Conservation (phyloP, 306 rosid species). For the Leucaena leucocephala region DNA sequence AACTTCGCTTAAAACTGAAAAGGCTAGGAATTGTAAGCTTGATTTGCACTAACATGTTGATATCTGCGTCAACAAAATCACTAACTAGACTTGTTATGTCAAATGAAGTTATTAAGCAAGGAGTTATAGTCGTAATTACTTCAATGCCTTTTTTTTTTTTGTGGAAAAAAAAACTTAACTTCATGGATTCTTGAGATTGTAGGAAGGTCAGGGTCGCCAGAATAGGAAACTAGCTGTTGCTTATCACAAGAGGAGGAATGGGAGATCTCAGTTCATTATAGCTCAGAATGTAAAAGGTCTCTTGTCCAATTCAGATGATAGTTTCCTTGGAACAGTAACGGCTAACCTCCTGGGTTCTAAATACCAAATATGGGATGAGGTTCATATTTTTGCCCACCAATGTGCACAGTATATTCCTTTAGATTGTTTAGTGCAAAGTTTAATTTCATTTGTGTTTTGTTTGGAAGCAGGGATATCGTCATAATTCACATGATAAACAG, state of each 20-base stretch:
- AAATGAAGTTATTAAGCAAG: neutral
- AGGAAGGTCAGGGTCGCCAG: constrained; percentile 95
- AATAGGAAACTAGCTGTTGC: constrained; percentile 90
- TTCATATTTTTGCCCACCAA: constrained; percentile 29
- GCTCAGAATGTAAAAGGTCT: constrained; percentile 74
- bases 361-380: constrained; percentile 87
- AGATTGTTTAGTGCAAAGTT: neutral
- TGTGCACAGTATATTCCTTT: neutral
- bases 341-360: constrained; percentile 89
- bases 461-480: constrained; percentile 51
- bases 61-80: neutral
- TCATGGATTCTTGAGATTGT: constrained; percentile 7
- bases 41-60: neutral
- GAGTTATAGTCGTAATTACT: neutral
- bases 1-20: neutral
- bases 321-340: constrained; percentile 70
- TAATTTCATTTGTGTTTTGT: constrained; percentile 3
- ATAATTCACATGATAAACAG: constrained; percentile 42
- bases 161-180: neutral
- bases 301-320: constrained; percentile 56
- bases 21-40: neutral
- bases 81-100: neutral
- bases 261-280: constrained; percentile 61
- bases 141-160: neutral
- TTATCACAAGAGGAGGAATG: constrained; percentile 60